Evolutionary conservation across 768 basidiomycete genomes (phyloP).

Genomic region (Mycena filopes): DNA sequence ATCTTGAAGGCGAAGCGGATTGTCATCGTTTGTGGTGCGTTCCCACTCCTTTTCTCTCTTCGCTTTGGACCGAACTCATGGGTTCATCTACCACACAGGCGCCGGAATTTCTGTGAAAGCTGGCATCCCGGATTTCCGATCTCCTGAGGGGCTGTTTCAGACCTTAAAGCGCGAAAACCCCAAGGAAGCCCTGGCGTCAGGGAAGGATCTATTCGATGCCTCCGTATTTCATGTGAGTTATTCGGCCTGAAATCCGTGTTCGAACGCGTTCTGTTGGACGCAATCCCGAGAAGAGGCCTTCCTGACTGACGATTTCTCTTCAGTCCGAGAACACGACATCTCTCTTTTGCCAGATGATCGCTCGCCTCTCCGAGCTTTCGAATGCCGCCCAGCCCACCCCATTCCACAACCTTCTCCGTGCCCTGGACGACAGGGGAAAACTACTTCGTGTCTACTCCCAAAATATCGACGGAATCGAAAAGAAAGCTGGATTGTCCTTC

Average conservation of each 20-base stretch:
- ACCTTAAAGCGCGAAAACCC: slow-evolving; percentile 83
- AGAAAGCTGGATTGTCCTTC: slow-evolving; percentile 86
- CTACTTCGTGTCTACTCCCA: slow-evolving; percentile 92
- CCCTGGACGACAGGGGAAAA: slow-evolving; percentile 78
- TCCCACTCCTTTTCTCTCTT: slow-evolving; percentile 24
- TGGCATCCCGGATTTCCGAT: slow-evolving; percentile 92
- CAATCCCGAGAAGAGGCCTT: neutral
- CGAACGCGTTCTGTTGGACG: neutral
- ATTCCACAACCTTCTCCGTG: slow-evolving; percentile 81
- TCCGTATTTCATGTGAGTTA: slow-evolving; percentile 84
- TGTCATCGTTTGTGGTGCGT: slow-evolving; percentile 88
- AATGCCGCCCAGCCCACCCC: slow-evolving; percentile 79
- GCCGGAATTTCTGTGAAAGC: slow-evolving; percentile 90
- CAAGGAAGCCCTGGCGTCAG: slow-evolving; percentile 73
- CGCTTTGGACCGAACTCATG: neutral
- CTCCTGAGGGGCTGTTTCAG: slow-evolving; percentile 82
- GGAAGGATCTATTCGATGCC: slow-evolving; percentile 91
- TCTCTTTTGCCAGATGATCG: slow-evolving; percentile 91
- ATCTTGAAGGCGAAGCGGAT: slow-evolving; percentile 84
- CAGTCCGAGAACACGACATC: slow-evolving; percentile 82
- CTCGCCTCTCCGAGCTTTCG: slow-evolving; percentile 79
- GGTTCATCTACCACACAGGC: slow-evolving; percentile 53
- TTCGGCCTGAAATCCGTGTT: neutral
- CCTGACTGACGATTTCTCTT: slow-evolving; percentile 12
- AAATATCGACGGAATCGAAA: slow-evolving; percentile 92